Evolutionary conservation across 1,284 basidiomycete genomes (phyloP), one percentile per base, ranked within the genome.

Genomic region (Naganishia albida): DNA sequence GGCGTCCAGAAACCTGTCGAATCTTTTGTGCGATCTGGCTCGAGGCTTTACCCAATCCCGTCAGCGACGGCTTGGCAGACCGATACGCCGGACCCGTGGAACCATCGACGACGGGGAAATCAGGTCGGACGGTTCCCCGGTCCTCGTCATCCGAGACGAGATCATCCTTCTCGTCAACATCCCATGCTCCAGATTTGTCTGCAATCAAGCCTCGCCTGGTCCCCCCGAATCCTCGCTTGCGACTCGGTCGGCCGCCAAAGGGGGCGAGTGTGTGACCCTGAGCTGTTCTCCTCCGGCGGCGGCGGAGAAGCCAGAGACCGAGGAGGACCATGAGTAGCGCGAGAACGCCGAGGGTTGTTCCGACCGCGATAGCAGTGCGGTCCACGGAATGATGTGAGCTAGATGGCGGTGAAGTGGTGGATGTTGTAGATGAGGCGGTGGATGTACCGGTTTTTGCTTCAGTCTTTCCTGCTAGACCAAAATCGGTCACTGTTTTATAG

Each of bases 261-360:
- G 51, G 51, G 4, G 60, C 53, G 28, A 52, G 28, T 16, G 30
- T 30, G 13, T 40, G 23, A 8, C 26, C 25, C n/a, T 39, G 15
- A 8, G 42, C 26, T 23, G 34, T n/a, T 28, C 25, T 52, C 20
- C 40, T 28, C 23, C 30, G 34, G 7, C 49, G 49, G 26, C 30
- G 43, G 7, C 42, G 28, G 50, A 63, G n/a, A 18, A 42, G 30
- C 8, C 34, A 38, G 4, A 10, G 40, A 2, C 20, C 49, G 4
- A 63, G 39, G 1, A 63, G n/a, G 51, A 65, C 25, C 7, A 30
- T 38, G 20, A 64, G 25, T 18, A 49, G 10, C 10, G 43, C 53
- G 62, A 64, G 65, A 63, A 26, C 49, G 46, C 63, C 72, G 52
- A 49, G 70, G 70, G 30, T 73, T 69, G 42, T 74, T 49, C 7